Evolutionary conservation across 257 asterid species (phyloP).

Genomic region (Primulina eburnea): DNA sequence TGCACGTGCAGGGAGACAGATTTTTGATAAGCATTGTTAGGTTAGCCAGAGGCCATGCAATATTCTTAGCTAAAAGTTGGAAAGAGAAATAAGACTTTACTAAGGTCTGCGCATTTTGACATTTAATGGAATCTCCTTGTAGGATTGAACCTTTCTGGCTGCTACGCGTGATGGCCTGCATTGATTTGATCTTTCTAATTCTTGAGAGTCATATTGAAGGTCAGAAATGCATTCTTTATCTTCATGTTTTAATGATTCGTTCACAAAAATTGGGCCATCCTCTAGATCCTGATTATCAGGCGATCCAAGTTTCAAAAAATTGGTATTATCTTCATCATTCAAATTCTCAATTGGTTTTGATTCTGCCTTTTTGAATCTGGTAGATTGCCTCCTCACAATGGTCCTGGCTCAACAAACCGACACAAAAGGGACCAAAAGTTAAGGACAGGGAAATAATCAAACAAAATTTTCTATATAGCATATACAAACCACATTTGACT

Average conservation of each 20-base stretch:
- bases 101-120: conserved; percentile 63
- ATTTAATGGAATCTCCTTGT: conserved; percentile 60
- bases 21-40: background rate
- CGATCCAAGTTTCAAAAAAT: conserved; percentile 13
- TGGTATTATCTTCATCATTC: conserved; percentile 20
- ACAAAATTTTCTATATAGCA: background rate
- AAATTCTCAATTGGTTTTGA: conserved; percentile 25
- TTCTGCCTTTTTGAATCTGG: conserved; percentile 45
- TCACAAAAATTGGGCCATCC: conserved; percentile 28
- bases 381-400: conserved; percentile 55
- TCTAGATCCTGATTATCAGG: conserved; percentile 29
- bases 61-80: background rate
- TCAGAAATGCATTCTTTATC: conserved; percentile 23
- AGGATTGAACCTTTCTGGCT: conserved; percentile 61
- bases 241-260: conserved; percentile 22
- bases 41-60: background rate
- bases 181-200: conserved; percentile 30
- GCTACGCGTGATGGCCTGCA: conserved; percentile 67
- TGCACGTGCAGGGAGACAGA: background rate
- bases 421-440: background rate
- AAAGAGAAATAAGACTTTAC: conserved; percentile 21
- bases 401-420: conserved; percentile 33
- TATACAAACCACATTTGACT: background rate
- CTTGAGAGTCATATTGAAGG: conserved; percentile 27
- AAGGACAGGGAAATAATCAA: background rate